These are phyloP conservation scores for Fagopyrum esculentum DNA, from an alignment of 148 eudicot genomes.

Conservation along the genomic window DNA sequence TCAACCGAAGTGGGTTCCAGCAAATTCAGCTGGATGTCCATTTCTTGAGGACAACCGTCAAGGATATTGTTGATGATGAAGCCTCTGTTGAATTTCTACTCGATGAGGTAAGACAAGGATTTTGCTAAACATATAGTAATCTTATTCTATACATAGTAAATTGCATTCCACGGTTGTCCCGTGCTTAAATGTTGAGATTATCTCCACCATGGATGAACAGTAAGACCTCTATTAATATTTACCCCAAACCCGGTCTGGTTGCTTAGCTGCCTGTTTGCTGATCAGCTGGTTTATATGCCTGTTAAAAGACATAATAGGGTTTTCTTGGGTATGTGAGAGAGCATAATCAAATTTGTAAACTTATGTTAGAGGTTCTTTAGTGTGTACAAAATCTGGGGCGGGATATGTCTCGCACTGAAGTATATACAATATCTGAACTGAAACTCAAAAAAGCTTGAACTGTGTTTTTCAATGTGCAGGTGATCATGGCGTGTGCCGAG, in stretches of 20 bases:
- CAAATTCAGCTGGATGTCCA: slow-evolving; percentile 95
- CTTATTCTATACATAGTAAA: background rate
- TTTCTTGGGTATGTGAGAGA: no score
- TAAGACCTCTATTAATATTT: no score
- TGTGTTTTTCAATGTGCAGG: slow-evolving; percentile 39
- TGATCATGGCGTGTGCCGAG: slow-evolving; percentile 70
- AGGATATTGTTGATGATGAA: slow-evolving; percentile 79
- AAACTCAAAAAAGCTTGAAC: background rate
- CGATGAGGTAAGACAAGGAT: slow-evolving; percentile 57
- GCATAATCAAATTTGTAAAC: no score
- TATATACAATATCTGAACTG: background rate
- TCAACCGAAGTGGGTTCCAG: slow-evolving; percentile 97
- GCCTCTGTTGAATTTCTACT: slow-evolving; percentile 86
- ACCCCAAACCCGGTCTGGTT: no score
- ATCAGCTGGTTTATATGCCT: no score
- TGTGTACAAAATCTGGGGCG: no score
- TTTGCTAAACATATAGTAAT: background rate
- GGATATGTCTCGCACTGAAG: no score
- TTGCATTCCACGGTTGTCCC: background rate
- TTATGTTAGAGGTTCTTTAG: no score
- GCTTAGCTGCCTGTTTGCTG: no score
- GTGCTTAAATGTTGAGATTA: background rate
- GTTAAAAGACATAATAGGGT: no score
- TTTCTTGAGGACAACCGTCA: slow-evolving; percentile 61
- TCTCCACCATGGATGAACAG: no score